Conservation (phyloP, 2,329 filamentous ascomycete genomes). For the Calonectria pseudoturangicola region DNA sequence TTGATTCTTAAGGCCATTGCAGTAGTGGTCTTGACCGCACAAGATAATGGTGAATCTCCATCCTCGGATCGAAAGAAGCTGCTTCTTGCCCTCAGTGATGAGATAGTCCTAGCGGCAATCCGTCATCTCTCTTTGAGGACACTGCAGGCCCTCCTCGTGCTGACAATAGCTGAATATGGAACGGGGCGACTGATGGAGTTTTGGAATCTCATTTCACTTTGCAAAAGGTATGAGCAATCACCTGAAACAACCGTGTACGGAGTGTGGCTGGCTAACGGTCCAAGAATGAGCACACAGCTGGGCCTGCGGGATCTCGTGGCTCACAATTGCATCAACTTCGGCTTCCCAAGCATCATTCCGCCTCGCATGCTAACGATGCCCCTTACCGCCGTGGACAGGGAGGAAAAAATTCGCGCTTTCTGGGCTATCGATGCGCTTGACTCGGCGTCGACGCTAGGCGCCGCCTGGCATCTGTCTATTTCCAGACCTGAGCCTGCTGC, state of each 20-base stretch:
- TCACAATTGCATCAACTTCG: constrained; percentile 35
- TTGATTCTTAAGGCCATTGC: constrained; percentile 35
- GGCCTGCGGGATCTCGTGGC: constrained; percentile 33
- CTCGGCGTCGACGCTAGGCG: constrained; percentile 28
- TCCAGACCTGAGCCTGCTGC: constrained; percentile 33
- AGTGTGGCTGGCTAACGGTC: neutral
- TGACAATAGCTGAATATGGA: constrained; percentile 36
- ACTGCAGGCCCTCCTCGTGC: constrained; percentile 31
- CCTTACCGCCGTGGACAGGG: constrained; percentile 22
- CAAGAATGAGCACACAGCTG: constrained; percentile 36
- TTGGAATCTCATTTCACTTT: constrained; percentile 34
- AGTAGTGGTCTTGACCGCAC: constrained; percentile 25
- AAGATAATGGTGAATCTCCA: neutral
- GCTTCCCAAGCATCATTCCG: constrained; percentile 27
- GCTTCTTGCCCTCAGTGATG: constrained; percentile 8
- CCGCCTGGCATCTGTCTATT: constrained; percentile 28
- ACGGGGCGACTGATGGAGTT: constrained; percentile 32
- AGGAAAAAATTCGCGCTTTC: constrained; percentile 39
- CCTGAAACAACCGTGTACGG: neutral
- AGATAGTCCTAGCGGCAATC: constrained; percentile 18
- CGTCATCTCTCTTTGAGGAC: constrained; percentile 27
- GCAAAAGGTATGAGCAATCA: constrained; percentile 30
- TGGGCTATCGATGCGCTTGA: constrained; percentile 39
- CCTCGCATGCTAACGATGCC: constrained; percentile 33
- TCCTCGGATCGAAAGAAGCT: neutral